A percentile compares a stretch with the other conserved stretches of the same genome.
These are phyloP conservation scores for Ceratocystis smalleyi DNA, from an alignment of 2,329 filamentous ascomycete genomes.

Conservation along the genomic window DNA sequence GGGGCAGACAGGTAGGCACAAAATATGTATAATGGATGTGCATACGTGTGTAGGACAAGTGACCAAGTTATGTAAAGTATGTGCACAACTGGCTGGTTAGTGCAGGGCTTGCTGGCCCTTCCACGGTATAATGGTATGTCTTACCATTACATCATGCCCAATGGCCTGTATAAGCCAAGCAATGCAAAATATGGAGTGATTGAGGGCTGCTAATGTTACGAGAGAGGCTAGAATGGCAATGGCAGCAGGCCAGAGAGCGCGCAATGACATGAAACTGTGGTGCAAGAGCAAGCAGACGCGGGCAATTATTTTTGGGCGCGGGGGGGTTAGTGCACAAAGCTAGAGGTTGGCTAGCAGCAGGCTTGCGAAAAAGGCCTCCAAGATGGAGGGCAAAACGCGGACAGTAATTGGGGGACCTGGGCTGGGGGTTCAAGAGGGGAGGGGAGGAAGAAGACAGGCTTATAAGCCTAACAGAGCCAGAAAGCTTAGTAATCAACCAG, in stretches of 20 bases:
- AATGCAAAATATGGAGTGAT: neutral
- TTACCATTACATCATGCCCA: neutral
- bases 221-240: neutral
- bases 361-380: neutral
- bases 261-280: conserved; percentile 5
- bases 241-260: neutral
- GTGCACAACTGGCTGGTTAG: neutral
- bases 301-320: neutral
- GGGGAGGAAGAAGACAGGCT: neutral
- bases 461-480: neutral
- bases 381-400: neutral
- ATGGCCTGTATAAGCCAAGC: neutral
- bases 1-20: neutral
- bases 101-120: neutral
- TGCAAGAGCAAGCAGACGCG: neutral
- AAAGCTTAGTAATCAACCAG: neutral
- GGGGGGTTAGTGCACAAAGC: neutral
- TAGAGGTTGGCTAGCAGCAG: neutral
- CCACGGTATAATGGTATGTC: neutral
- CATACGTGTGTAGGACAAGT: neutral
- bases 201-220: neutral
- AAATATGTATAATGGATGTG: neutral
- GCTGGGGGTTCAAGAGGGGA: neutral
- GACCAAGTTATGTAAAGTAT: neutral
- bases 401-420: neutral